Evolutionary conservation across 163 green algal species (phyloP), one percentile per base, ranked within the genome.

Genomic region (Volvox carteri): DNA sequence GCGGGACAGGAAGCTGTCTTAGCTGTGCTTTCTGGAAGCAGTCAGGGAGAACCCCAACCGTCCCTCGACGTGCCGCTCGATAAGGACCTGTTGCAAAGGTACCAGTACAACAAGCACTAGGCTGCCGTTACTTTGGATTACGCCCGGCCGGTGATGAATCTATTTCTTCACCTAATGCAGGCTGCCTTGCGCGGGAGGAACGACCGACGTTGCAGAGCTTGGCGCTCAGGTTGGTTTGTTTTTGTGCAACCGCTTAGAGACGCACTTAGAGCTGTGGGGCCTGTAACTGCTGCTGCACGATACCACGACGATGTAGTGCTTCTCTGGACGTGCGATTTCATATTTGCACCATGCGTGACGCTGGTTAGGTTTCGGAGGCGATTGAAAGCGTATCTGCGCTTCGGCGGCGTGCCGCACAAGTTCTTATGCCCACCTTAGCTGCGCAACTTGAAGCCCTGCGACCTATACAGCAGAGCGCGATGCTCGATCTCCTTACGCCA

Each of bases 361-460:
- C 1, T 65, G 60, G n/a, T n/a, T 50, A 88, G 83, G 68, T 88
- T 2, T 39, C 50, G 5, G 48, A 35, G 11, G 81, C 81, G 0
- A 25, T 19, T 12, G 83, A 25, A 4, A 67, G 83, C 3, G 68
- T 88, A 2, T 62, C 83, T 41, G 16, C 48, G 50, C 68, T 88
- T 12, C 83, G 83, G 35, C 50, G 60, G 25, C 33, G 25, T 6
- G 83, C 62, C 1, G 39, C 50, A 11, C 8, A 62, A 0, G 16
- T 35, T 2, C 33, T 88, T 19, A 39, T 81, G 48, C n/a, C 48
- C 2, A 67, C 67, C 3, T 30, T 88, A 0, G 37, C 68, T 4
- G 68, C 50, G 1, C 67, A 88, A 11, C 65, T 74, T 0, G 68
- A 81, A 14, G 50, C 50, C 23, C 23, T 88, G 50, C 67, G 83